Evolutionary conservation across 305 asterid genomes (phyloP).

Genomic region (Fraxinus platypoda): DNA sequence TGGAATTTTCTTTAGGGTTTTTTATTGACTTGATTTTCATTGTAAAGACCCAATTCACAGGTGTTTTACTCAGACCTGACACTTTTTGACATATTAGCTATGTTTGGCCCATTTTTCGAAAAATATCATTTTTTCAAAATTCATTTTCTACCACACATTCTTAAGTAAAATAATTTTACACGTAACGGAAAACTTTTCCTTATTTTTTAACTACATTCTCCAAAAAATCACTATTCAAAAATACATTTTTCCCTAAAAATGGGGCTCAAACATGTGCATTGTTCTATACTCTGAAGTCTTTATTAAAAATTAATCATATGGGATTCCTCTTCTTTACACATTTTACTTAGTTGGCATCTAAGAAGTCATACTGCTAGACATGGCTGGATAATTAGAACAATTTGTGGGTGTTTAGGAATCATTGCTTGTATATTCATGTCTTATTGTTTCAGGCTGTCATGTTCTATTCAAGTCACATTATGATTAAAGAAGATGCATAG

Average conservation of each 20-base stretch:
- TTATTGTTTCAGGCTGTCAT: neutral
- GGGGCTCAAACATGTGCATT: neutral
- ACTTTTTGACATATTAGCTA: neutral
- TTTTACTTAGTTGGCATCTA: neutral
- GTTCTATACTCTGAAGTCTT: neutral
- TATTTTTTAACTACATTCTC: too few species aligned
- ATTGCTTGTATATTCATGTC: neutral
- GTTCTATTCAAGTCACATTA: neutral
- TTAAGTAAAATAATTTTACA: too few species aligned
- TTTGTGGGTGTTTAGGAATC: neutral
- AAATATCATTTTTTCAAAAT: too few species aligned
- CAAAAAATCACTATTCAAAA: too few species aligned
- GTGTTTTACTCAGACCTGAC: conserved; percentile 7
- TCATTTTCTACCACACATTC: too few species aligned
- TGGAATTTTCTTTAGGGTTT: neutral
- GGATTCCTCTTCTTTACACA: neutral
- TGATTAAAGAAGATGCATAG: neutral
- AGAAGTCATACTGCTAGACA: neutral
- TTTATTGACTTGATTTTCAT: neutral
- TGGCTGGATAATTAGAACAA: neutral
- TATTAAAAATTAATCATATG: neutral
- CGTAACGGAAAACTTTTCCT: too few species aligned
- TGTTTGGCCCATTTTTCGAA: too few species aligned
- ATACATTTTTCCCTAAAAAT: too few species aligned
- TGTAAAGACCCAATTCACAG: neutral